A percentile compares a stretch with the other conserved stretches of the same genome.
Conservation (phyloP, 768 basidiomycete genomes). For the Tylopilus rubrobrunneus region DNA sequence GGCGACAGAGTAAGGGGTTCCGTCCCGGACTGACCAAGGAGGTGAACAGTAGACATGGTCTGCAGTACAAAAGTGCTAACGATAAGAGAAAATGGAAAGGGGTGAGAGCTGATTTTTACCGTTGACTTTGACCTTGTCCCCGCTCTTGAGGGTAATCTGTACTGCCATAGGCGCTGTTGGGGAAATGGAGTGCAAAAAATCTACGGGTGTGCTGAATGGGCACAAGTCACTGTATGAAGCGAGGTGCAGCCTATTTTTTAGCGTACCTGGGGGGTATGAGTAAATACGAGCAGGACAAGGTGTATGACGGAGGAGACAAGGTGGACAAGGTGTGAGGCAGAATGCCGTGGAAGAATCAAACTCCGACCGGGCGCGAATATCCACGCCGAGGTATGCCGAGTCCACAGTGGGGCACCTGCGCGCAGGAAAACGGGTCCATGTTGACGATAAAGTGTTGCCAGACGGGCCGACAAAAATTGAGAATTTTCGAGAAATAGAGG, state of each 20-base stretch:
- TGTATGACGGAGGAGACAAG: constrained; percentile 34
- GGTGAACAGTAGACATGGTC: constrained; percentile 98
- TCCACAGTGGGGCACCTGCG: not conserved
- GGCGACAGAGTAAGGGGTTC: constrained; percentile 92
- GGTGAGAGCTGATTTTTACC: constrained; percentile 47
- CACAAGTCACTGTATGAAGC: not conserved
- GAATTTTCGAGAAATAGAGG: not conserved
- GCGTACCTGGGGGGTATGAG: constrained; percentile 20
- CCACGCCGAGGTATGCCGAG: constrained; percentile 11
- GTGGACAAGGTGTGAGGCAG: constrained; percentile 33
- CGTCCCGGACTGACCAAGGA: constrained; percentile 87
- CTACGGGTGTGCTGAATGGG: constrained; percentile 8
- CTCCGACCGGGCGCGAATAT: constrained; percentile 36
- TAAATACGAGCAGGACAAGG: constrained; percentile 20
- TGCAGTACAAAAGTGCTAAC: constrained; percentile 39
- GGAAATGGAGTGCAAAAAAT: constrained; percentile 28
- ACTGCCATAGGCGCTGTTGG: constrained; percentile 22
- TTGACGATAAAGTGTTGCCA: not conserved
- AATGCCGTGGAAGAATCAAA: constrained; percentile 30
- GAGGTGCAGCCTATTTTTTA: constrained; percentile 15
- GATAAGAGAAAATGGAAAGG: constrained; percentile 14
- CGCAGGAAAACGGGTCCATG: not conserved
- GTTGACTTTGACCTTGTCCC: constrained; percentile 82
- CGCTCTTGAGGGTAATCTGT: constrained; percentile 67
- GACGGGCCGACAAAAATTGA: not conserved